A percentile compares a stretch with the other conserved stretches of the same genome.
These are phyloP conservation scores for Wickerhamia fluorescens DNA, from an alignment of 805 yeast genomes.

Conservation along the genomic window DNA sequence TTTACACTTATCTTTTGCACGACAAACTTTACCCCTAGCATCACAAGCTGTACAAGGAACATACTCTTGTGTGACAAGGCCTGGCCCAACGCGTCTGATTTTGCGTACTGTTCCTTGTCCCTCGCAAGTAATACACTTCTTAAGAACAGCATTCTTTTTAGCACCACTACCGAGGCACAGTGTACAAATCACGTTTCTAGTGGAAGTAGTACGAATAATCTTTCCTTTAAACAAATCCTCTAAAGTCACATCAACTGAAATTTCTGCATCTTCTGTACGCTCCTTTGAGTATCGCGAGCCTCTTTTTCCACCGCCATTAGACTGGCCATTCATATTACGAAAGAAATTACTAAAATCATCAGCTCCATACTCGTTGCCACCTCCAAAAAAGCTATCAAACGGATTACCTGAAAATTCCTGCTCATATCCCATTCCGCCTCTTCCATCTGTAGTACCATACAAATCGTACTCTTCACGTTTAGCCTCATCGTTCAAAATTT, in stretches of 20 bases:
- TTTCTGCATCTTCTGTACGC: slow-evolving; percentile 60
- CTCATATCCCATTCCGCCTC: slow-evolving; percentile 9
- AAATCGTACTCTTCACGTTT: slow-evolving; percentile 53
- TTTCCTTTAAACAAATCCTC: slow-evolving; percentile 80
- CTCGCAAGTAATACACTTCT: slow-evolving; percentile 58
- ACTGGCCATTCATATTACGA: slow-evolving; percentile 33
- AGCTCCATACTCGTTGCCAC: slow-evolving; percentile 46
- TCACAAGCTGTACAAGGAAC: slow-evolving; percentile 61
- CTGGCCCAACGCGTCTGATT: slow-evolving; percentile 64
- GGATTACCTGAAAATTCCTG: slow-evolving; percentile 26
- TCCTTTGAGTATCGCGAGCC: slow-evolving; percentile 14
- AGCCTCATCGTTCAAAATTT: slow-evolving; percentile 64
- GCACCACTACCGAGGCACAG: slow-evolving; percentile 76
- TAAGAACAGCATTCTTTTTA: slow-evolving; percentile 47
- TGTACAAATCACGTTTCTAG: slow-evolving; percentile 66
- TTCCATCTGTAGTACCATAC: slow-evolving; percentile 39
- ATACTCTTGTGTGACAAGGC: slow-evolving; percentile 58
- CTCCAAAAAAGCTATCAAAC: slow-evolving; percentile 24
- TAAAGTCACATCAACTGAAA: slow-evolving; percentile 57
- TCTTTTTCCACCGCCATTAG: slow-evolving; percentile 8
- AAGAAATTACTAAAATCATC: slow-evolving; percentile 74
- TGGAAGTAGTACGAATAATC: slow-evolving; percentile 62
- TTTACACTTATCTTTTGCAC: slow-evolving; percentile 69
- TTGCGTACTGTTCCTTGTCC: slow-evolving; percentile 64
- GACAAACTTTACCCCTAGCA: slow-evolving; percentile 58